phyloP scores from a whole-genome alignment of 2,329 filamentous ascomycete genomes.

The Waltergamsia citrina region DNA sequence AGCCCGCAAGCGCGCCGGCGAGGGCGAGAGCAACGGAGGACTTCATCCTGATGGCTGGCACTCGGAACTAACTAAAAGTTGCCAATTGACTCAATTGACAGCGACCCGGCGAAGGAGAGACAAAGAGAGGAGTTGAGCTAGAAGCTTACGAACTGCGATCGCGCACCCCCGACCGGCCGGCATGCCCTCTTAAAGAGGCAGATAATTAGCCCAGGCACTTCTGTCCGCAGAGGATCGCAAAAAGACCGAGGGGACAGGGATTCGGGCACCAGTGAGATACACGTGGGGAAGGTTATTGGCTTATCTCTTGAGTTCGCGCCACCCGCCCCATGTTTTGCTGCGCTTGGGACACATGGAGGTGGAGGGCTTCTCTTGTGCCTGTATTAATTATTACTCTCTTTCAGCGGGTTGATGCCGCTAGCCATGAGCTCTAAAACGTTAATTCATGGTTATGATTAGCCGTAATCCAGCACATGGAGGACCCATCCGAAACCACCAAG shows the following conservation, averaged over 20 bases:
- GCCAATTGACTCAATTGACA: background rate
- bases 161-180: background rate
- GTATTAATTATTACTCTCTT: no score
- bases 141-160: background rate
- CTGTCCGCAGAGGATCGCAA: background rate
- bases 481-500: no score
- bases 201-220: background rate
- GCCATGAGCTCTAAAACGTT: no score
- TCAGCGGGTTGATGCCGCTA: no score
- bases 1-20: slow-evolving; percentile 16
- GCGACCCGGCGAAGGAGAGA: background rate
- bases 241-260: background rate
- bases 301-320: background rate
- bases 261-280: slow-evolving; percentile 1
- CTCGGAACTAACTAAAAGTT: background rate
- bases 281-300: slow-evolving; percentile 8
- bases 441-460: no score
- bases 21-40: slow-evolving; percentile 13
- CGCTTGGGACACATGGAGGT: no score
- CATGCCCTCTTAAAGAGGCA: no score
- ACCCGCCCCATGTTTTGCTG: no score
- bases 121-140: background rate
- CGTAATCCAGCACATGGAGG: no score
- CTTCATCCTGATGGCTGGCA: slow-evolving; percentile 7
- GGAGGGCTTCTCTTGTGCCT: no score